Conservation (phyloP, 2,329 filamentous ascomycete species). For the Pseudogymnoascus sp. region DNA sequence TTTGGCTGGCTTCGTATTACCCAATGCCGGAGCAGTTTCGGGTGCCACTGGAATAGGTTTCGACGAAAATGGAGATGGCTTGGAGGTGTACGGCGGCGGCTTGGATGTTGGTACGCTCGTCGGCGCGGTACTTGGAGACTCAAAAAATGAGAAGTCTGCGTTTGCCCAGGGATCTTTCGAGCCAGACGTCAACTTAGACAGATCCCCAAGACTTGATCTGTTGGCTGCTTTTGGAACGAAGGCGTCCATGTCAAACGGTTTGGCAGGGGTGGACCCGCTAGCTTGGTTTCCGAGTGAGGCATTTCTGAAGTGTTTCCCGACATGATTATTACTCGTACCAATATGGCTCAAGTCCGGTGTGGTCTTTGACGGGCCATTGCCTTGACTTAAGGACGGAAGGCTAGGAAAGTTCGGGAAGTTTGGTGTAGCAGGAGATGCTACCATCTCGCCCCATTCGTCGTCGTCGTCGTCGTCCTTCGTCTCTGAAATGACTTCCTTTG, state of each 20-base stretch:
- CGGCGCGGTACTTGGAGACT: constrained; percentile 14
- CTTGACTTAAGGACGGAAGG: not conserved
- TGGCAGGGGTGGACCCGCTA: not conserved
- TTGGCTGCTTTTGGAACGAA: not conserved
- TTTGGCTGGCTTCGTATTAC: not conserved
- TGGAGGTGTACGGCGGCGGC: constrained; percentile 6
- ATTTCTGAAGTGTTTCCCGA: not conserved
- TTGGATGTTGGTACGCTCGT: constrained; percentile 9
- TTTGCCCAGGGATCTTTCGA: constrained; percentile 27
- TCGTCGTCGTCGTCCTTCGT: constrained; percentile 21
- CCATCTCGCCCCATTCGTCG: constrained; percentile 33
- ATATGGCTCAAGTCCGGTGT: not conserved
- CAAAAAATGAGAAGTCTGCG: constrained; percentile 31
- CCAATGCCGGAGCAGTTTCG: not conserved
- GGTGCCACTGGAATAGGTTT: constrained; percentile 6
- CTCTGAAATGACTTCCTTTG: not conserved
- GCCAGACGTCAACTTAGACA: not conserved
- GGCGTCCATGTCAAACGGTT: not conserved
- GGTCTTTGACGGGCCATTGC: not conserved
- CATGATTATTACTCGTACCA: not conserved
- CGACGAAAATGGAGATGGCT: not conserved
- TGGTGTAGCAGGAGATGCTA: constrained; percentile 25
- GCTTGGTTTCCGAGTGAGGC: not conserved
- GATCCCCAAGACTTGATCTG: not conserved
- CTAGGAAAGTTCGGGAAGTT: constrained; percentile 9